Evolutionary conservation across 768 basidiomycete species (phyloP), one percentile per base, ranked within the genome.

Genomic region (Trametes cingulata): DNA sequence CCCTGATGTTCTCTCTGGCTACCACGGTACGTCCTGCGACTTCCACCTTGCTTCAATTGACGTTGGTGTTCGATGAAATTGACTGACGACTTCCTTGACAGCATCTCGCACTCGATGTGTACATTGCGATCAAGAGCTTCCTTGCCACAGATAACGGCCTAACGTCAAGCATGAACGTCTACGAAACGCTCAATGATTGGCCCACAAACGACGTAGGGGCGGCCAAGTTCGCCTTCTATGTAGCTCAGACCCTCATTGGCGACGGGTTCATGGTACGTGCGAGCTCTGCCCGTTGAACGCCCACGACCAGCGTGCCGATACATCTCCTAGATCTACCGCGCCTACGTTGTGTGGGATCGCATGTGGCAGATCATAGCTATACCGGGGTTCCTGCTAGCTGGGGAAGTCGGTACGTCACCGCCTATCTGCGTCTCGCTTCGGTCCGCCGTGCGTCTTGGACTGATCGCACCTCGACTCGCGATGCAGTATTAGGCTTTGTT

Each of bases 261-360:
- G 59, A 60, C 24, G 52, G 52, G 2, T 60, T 60, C 53, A 55
- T 60, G 53, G 59, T 60, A 22, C 52, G 45, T 6, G 15, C 14
- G 19, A 6, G 8, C 29, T 22, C 6, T 0, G 14, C 24, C 41
- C 7, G 14, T 25, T 19, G 48, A 7, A 15, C 45, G 14, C 14
- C 6, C 19, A n/a, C n/a, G 14, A 35, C 17, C 20, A 8, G 14
- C 9, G 35, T 36, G 33, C 8, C 17, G 27, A 48, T 10, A 14
- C 43, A 7, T 4, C 27, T 48, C 8, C 3, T 33, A 60, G 59
- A 47, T 60, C 13, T 60, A 60, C 20, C 59, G 59, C 15, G 59
- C 53, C 15, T 60, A 54, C 36, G 49, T 60, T 37, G 52, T 60
- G n/a, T 60, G 59, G 59, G 51, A 55, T 35, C 52, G 52, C 2